Conservation (phyloP, 2,329 filamentous ascomycete species). For the Sodiomyces alkalinus region DNA sequence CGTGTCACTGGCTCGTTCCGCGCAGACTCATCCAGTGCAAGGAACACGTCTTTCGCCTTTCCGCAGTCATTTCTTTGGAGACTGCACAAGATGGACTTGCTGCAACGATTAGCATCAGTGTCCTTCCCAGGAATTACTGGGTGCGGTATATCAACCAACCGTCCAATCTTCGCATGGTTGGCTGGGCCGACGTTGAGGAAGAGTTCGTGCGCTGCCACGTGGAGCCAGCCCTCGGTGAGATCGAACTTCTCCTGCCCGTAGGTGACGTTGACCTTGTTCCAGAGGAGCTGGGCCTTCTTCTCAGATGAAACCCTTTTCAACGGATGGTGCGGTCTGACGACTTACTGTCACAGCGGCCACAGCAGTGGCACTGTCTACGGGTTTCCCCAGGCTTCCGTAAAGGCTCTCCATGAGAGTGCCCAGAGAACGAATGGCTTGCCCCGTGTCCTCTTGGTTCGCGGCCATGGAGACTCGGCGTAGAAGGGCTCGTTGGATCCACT, state of each 20-base stretch:
- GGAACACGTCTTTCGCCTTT: too few species aligned
- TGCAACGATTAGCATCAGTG: conserved; percentile 22
- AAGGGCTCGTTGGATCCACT: conserved; percentile 55
- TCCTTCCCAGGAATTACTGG: too few species aligned
- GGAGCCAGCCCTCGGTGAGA: conserved; percentile 55
- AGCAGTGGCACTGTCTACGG: conserved; percentile 44
- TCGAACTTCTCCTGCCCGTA: too few species aligned
- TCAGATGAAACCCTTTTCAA: too few species aligned
- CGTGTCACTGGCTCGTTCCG: conserved; percentile 49
- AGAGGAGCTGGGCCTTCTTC: too few species aligned
- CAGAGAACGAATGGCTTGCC: conserved; percentile 4
- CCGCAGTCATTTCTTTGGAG: conserved; percentile 41
- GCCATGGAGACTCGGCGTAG: conserved; percentile 54
- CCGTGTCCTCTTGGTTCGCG: conserved; percentile 23
- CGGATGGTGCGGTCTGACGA: too few species aligned
- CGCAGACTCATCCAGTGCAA: too few species aligned
- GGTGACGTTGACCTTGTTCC: conserved; percentile 61
- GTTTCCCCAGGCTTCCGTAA: conserved; percentile 23
- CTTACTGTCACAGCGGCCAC: conserved; percentile 52
- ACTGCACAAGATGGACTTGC: conserved; percentile 60
- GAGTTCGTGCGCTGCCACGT: conserved; percentile 46
- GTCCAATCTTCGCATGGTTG: conserved; percentile 54
- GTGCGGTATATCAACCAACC: too few species aligned
- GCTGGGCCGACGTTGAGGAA: conserved; percentile 50
- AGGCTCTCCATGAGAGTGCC: conserved; percentile 17